Evolutionary conservation across 495 filamentous ascomycete genomes (phyloP).

Genomic region (Lichina pygmaea): DNA sequence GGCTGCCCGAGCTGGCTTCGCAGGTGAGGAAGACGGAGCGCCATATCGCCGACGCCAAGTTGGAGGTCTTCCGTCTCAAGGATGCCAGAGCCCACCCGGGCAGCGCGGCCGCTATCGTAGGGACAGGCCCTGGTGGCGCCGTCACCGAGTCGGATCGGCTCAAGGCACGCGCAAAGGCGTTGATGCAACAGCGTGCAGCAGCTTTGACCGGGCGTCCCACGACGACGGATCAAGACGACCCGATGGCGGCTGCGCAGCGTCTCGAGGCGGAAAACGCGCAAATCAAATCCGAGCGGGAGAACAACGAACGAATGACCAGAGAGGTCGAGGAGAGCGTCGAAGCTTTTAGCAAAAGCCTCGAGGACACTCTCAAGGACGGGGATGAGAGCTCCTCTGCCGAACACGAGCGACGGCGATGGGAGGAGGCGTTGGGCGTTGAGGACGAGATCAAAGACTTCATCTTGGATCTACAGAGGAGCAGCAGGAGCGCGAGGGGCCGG

Average conservation of each 20-base stretch:
- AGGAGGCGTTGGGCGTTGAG: conserved; percentile 88
- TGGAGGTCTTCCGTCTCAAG: conserved; percentile 82
- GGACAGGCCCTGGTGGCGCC: conserved; percentile 74
- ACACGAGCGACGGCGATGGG: conserved; percentile 85
- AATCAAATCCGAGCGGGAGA: conserved; percentile 61
- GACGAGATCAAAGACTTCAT: conserved; percentile 95
- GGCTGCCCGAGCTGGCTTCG: conserved; percentile 74
- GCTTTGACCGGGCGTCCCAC: conserved; percentile 66
- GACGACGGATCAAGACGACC: conserved; percentile 33
- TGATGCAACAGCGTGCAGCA: conserved; percentile 94
- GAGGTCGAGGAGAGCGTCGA: conserved; percentile 93
- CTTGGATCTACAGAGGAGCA: conserved; percentile 72
- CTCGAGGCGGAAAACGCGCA: conserved; percentile 69
- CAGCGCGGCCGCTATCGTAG: conserved; percentile 59
- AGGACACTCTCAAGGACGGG: conserved; percentile 66
- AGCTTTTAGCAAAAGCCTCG: conserved; percentile 63
- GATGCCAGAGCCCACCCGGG: conserved; percentile 83
- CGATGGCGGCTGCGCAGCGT: conserved; percentile 38
- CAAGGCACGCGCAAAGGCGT: conserved; percentile 82
- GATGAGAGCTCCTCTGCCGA: conserved; percentile 41
- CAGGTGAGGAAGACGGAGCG: conserved; percentile 77
- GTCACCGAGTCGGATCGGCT: conserved; percentile 86
- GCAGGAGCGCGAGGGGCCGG: conserved; percentile 44
- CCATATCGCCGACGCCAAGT: conserved; percentile 66
- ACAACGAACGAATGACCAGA: conserved; percentile 80